Evolutionary conservation across 129 eudicot species (phyloP).

Genomic region (Chrysanthemum seticuspe): DNA sequence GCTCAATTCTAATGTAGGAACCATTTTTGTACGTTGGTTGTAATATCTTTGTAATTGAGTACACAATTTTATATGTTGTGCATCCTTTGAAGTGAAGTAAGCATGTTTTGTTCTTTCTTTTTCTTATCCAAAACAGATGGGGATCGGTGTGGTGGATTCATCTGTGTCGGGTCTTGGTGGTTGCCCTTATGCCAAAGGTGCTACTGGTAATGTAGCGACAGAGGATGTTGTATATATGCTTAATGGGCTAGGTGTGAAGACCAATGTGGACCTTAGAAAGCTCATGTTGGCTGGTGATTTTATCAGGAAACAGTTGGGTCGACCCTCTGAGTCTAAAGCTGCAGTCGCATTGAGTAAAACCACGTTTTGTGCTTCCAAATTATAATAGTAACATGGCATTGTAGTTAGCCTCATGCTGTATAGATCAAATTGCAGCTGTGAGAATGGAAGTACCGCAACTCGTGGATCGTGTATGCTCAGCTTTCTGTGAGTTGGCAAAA

Average conservation of each 20-base stretch:
- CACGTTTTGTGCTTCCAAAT: too few relatives aligned
- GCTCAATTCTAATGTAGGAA: too few relatives aligned
- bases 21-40: too few relatives aligned
- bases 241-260: constrained; percentile 58
- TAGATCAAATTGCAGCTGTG: too few relatives aligned
- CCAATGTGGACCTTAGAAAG: constrained; percentile 56
- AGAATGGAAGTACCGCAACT: too few relatives aligned
- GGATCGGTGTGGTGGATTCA: constrained; percentile 63
- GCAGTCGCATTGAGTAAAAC: constrained; percentile 49
- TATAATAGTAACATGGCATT: too few relatives aligned
- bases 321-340: constrained; percentile 57
- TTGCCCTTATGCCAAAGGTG: constrained; percentile 85
- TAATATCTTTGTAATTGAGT: too few relatives aligned
- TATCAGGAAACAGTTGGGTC: constrained; percentile 59
- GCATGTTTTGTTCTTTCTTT: not conserved
- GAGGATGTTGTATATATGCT: constrained; percentile 83
- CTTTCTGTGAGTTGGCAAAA: too few relatives aligned
- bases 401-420: too few relatives aligned
- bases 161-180: constrained; percentile 82
- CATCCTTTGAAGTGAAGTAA: too few relatives aligned
- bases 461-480: too few relatives aligned
- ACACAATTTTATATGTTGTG: too few relatives aligned
- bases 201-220: constrained; percentile 51
- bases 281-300: constrained; percentile 62
- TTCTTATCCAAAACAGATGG: constrained; percentile 44